These are phyloP conservation scores for Phytophthora lateralis DNA, from an alignment of 352 stramenopile species.

Conservation along the genomic window DNA sequence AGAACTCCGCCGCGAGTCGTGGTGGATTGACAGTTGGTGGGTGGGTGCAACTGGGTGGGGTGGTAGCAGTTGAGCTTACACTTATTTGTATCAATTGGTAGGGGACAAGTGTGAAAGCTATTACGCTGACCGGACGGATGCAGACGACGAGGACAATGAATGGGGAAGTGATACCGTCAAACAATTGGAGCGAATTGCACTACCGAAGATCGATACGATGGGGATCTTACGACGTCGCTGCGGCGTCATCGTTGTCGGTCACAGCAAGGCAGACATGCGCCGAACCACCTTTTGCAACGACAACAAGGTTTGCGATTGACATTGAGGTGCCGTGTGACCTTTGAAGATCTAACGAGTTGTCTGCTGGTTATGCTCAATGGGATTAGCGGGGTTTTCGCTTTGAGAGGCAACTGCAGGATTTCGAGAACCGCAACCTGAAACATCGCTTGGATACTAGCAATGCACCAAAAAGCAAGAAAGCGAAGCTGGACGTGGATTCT, in stretches of 20 bases:
- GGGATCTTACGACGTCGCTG: neutral
- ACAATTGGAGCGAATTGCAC: neutral
- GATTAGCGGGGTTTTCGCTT: neutral
- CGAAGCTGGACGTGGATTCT: neutral
- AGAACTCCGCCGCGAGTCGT: neutral
- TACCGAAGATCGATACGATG: neutral
- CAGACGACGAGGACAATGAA: neutral
- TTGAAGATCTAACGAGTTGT: neutral
- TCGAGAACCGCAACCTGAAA: neutral
- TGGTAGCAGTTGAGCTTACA: neutral
- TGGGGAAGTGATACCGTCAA: conserved; percentile 1
- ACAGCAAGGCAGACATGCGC: neutral
- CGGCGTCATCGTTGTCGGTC: neutral
- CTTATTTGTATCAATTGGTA: neutral
- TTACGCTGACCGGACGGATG: conserved; percentile 7
- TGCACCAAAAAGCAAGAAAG: neutral
- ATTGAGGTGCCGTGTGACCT: neutral
- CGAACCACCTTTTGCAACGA: conserved; percentile 4
- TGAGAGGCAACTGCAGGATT: neutral
- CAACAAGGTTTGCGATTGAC: neutral
- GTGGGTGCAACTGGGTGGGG: neutral
- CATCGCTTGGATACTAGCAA: neutral
- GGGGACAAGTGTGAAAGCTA: conserved; percentile 1
- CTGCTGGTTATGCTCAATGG: neutral
- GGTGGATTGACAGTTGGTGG: neutral